These are phyloP conservation scores for Rhizophagus clarus DNA, from an alignment of 192 early-diverging fungal genomes.

Conservation along the genomic window DNA sequence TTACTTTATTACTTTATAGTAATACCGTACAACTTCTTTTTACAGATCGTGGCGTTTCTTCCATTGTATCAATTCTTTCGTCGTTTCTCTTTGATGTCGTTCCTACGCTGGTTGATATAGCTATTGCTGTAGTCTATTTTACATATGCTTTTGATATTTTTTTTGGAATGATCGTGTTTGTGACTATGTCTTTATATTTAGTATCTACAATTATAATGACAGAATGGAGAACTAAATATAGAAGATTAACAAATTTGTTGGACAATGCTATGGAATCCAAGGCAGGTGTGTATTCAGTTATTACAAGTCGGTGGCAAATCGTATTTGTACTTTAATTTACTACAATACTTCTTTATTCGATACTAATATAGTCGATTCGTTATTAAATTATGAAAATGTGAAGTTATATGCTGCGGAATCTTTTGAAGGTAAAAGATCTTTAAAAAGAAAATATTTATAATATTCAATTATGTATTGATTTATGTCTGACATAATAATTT, in stretches of 20 bases:
- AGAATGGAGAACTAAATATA: conserved; percentile 80
- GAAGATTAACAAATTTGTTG: conserved; percentile 70
- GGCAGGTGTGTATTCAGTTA: conserved; percentile 55
- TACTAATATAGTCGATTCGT: conserved; percentile 84
- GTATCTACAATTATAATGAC: conserved; percentile 77
- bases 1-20: not conserved
- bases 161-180: conserved; percentile 77
- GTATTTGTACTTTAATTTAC: not conserved
- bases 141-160: conserved; percentile 69
- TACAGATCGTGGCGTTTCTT: conserved; percentile 65
- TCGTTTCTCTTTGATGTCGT: conserved; percentile 89
- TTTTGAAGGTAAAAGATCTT: conserved; percentile 21
- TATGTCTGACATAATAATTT: conserved; percentile 61
- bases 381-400: conserved; percentile 97
- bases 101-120: conserved; percentile 85
- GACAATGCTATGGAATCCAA: conserved; percentile 78
- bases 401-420: conserved; percentile 61
- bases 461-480: conserved; percentile 51
- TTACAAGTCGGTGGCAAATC: conserved; percentile 1
- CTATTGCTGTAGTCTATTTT: conserved; percentile 72
- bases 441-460: not conserved
- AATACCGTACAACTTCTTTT: conserved; percentile 14
- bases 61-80: conserved; percentile 74
- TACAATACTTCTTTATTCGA: conserved; percentile 40
- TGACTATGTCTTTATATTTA: conserved; percentile 87